phyloP scores from a whole-genome alignment of 805 yeast species.

The Candida multigemmis region DNA sequence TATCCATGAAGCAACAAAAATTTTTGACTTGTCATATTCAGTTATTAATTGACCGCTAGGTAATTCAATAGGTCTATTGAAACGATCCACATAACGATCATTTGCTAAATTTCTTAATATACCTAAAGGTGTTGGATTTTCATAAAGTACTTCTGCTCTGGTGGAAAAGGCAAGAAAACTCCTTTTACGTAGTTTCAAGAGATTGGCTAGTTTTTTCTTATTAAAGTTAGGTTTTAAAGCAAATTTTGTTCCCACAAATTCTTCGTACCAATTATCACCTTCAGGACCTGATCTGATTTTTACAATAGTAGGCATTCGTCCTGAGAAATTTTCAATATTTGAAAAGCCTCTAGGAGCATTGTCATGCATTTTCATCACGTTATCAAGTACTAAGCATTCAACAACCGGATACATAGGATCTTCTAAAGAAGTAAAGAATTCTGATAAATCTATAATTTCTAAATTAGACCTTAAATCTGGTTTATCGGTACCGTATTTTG shows the following conservation, averaged over 20 bases:
- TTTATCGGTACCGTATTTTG: constrained; percentile 81
- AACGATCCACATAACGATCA: constrained; percentile 38
- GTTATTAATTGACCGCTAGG: constrained; percentile 5
- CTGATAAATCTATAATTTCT: constrained; percentile 39
- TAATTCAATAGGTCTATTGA: constrained; percentile 32
- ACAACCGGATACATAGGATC: constrained; percentile 49
- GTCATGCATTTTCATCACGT: constrained; percentile 36
- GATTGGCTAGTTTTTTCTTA: constrained; percentile 6
- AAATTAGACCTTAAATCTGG: constrained; percentile 76
- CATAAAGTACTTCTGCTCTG: constrained; percentile 63
- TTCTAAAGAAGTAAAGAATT: constrained; percentile 21
- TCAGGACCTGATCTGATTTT: constrained; percentile 38
- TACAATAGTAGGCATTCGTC: constrained; percentile 50
- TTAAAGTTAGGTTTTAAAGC: constrained; percentile 7
- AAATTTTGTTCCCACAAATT: constrained; percentile 20
- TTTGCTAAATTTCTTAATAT: constrained; percentile 70
- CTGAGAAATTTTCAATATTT: constrained; percentile 37
- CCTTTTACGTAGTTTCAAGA: constrained; percentile 45
- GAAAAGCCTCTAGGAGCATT: constrained; percentile 31
- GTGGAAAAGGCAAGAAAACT: constrained; percentile 75
- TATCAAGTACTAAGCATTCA: constrained; percentile 61
- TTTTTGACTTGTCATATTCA: constrained; percentile 15
- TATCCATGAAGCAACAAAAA: constrained; percentile 73
- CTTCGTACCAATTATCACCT: constrained; percentile 34
- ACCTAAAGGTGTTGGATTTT: constrained; percentile 94